Base-by-base conservation (phyloP, 225 moss, liverwort and hornwort species). In the Marchantia polymorpha region DNA sequence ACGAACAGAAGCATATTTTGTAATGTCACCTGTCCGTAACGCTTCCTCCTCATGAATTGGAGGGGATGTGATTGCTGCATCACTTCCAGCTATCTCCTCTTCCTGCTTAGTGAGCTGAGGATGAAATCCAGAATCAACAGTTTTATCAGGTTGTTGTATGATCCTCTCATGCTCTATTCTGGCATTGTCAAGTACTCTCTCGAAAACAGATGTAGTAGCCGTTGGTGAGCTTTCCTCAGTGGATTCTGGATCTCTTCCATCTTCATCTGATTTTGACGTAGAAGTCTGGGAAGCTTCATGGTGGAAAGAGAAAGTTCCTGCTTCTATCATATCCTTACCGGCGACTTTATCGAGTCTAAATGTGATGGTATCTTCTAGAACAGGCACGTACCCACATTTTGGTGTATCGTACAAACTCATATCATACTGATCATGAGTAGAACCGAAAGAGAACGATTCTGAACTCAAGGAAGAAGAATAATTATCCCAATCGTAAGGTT, bases 231-330 rank as follows among this genome's bases (percentile, higher is more conserved):
- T 46, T 31, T 39, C 46, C 17, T 8, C 64, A 22, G 64, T 20
- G 20, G 10, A 15, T 20, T 46, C 46, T 39, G 64, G 69, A 47
- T 30, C 46, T 31, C 46, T 23, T 23, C 46, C 69, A 69, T 47
- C 26, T 17, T 19, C 11, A 19, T 69, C 39, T 14, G 16, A 14
- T 17, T 46, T 31, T 3, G 69, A 11, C 39, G 6, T 9, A 17
- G 29, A 64, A 2, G 8, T 19, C 23, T 69, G 39, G 46, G 11
- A 69, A 12, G 46, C 14, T 54, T 39, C 52, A 25, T 17, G 39
- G 17, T 73, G 73, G 73, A 73, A 73, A 54, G 73, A 73, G 16
- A 73, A 73, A 0, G 52, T 51, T 54, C 73, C 63, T 46, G 47
- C 64, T 77, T 61, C 77, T 77, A 64, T 26, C 61, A 29, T 31